These are phyloP conservation scores for Dothistroma pini DNA, from an alignment of 2,329 filamentous ascomycete genomes.

Conservation along the genomic window DNA sequence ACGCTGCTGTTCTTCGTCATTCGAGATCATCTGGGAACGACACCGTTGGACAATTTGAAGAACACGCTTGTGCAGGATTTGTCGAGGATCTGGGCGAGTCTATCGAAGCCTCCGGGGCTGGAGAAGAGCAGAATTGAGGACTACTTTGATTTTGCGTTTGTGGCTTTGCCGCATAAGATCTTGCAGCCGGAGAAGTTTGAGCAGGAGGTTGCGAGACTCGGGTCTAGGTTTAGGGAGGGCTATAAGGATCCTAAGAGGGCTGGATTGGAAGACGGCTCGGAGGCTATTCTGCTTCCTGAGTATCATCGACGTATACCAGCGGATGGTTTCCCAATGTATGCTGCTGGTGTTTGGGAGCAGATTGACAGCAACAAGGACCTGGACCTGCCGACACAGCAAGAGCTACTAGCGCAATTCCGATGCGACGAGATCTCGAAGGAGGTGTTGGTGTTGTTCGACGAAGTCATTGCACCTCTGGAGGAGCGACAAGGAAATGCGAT, in stretches of 20 bases:
- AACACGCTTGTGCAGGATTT: conserved; percentile 88
- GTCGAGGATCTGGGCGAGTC: conserved; percentile 83
- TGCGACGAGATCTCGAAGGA: conserved; percentile 96
- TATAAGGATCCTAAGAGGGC: conserved; percentile 65
- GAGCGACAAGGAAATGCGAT: conserved; percentile 74
- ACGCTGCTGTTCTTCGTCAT: conserved; percentile 98
- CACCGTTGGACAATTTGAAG: conserved; percentile 83
- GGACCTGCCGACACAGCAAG: conserved; percentile 93
- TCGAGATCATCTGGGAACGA: conserved; percentile 90
- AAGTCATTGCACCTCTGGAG: conserved; percentile 76
- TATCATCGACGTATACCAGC: conserved; percentile 96
- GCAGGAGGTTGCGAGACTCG: conserved; percentile 72
- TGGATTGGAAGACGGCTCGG: conserved; percentile 64
- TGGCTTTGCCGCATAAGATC: conserved; percentile 93
- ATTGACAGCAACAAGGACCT: conserved; percentile 99
- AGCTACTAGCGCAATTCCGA: conserved; percentile 91
- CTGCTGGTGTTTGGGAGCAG: conserved; percentile 94
- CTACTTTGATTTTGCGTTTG: conserved; percentile 98
- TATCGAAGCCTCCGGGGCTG: conserved; percentile 85
- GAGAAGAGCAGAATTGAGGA: conserved; percentile 89
- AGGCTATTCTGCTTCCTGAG: conserved; percentile 83
- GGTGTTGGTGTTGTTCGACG: conserved; percentile 79
- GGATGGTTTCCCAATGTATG: conserved; percentile 93
- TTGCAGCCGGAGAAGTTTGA: conserved; percentile 90
- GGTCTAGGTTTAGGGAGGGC: conserved; percentile 76